Percentiles rank a stretch among this genome's conserved stretches.
Conservation (phyloP, 2,329 filamentous ascomycete species). For the Aspergillus quadrilineatus region DNA sequence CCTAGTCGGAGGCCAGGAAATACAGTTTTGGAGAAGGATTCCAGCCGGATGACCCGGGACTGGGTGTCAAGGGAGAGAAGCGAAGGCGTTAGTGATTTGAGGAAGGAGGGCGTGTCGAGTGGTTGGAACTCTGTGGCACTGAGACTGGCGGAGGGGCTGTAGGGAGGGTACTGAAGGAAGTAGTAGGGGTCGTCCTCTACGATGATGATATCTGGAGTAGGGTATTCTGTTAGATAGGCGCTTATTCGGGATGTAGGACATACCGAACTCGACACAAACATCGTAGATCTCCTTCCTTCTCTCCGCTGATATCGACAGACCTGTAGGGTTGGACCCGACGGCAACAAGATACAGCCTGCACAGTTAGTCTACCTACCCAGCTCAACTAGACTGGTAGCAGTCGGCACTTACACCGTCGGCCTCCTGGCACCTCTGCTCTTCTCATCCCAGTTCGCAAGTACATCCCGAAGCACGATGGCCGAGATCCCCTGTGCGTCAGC, state of each 20-base stretch:
- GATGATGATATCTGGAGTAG: neutral
- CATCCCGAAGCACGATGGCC: neutral
- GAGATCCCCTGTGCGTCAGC: neutral
- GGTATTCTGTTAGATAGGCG: neutral
- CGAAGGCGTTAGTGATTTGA: conserved; percentile 51
- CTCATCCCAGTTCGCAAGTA: neutral
- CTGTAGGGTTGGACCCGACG: neutral
- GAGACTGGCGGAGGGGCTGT: neutral
- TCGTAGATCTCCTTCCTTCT: neutral
- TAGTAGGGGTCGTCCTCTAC: neutral
- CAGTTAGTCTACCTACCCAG: neutral
- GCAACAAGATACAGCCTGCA: neutral
- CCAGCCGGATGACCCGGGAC: conserved; percentile 83
- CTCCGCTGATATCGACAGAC: neutral
- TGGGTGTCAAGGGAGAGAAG: conserved; percentile 78
- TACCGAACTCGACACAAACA: neutral
- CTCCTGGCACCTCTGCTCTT: neutral
- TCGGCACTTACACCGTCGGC: neutral
- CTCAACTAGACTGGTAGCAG: neutral
- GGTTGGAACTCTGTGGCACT: neutral
- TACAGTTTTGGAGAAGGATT: conserved; percentile 91
- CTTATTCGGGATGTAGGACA: neutral
- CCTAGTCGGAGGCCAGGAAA: conserved; percentile 77
- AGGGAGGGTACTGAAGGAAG: neutral
- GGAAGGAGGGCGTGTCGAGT: neutral